These are phyloP conservation scores for Canavalia ensiformis DNA, from an alignment of 306 rosid species.

Conservation along the genomic window DNA sequence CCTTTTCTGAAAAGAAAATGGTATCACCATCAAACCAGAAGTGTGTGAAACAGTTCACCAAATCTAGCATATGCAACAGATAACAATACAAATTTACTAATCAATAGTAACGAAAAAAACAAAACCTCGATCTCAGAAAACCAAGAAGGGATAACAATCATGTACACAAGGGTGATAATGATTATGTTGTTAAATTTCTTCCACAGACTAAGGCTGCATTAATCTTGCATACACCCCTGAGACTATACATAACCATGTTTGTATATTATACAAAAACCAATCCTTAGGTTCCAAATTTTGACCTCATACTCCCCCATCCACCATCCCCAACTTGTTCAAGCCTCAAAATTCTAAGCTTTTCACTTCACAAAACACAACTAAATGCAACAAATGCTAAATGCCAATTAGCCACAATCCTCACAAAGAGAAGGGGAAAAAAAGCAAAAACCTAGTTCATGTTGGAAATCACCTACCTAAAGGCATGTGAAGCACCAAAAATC, in stretches of 20 bases:
- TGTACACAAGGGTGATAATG: not conserved
- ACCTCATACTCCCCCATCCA: not conserved
- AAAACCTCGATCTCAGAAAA: not conserved
- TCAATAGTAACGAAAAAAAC: not conserved
- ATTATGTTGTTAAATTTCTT: constrained; percentile 10
- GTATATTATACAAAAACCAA: constrained; percentile 23
- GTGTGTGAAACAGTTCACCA: not conserved
- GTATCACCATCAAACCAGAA: not conserved
- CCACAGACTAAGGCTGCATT: not conserved
- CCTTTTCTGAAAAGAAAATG: too few species aligned
- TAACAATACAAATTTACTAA: not conserved
- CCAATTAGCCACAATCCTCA: not conserved
- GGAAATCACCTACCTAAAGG: constrained; percentile 26
- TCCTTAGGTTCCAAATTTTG: constrained; percentile 18
- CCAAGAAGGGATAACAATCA: constrained; percentile 1
- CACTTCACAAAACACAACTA: constrained; percentile 20
- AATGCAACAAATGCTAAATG: not conserved
- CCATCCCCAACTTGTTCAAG: not conserved
- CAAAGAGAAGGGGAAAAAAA: not conserved
- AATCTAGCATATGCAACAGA: constrained; percentile 1
- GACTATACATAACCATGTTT: not conserved
- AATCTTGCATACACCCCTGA: not conserved
- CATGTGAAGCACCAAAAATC: constrained; percentile 20
- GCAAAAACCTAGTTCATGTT: constrained; percentile 36
- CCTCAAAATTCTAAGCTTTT: constrained; percentile 16